These are phyloP conservation scores for Cokeromyces recurvatus DNA, from an alignment of 371 early-diverging fungal genomes.

Conservation along the genomic window DNA sequence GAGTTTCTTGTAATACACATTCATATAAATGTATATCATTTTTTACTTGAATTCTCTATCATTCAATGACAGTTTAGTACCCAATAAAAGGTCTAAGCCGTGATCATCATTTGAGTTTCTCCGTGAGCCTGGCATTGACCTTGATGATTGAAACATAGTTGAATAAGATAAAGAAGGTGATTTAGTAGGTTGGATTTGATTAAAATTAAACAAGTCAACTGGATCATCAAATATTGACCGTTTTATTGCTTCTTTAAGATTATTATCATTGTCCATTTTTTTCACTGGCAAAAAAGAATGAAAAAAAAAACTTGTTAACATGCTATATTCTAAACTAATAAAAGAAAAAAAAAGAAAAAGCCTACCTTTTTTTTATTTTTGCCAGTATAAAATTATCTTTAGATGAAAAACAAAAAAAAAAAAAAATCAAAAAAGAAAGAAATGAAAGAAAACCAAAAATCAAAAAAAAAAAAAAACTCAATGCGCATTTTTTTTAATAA, in stretches of 20 bases:
- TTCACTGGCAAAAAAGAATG: neutral
- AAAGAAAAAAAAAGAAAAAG: neutral
- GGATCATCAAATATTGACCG: slow-evolving; percentile 12
- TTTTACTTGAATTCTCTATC: slow-evolving; percentile 9
- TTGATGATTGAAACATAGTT: slow-evolving; percentile 7
- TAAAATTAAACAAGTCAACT: slow-evolving; percentile 10
- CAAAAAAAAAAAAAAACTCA: too few relatives aligned
- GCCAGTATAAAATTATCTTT: too few relatives aligned
- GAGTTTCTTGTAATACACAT: too few relatives aligned
- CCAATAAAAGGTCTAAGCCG: slow-evolving; percentile 3
- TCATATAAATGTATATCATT: too few relatives aligned
- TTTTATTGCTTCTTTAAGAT: neutral
- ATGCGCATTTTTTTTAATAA: too few relatives aligned
- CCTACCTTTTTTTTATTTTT: neutral
- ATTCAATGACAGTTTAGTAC: slow-evolving; percentile 4
- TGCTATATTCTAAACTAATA: too few relatives aligned
- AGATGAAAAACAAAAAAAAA: too few relatives aligned
- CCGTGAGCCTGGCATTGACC: slow-evolving; percentile 33
- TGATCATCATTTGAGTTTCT: slow-evolving; percentile 33
- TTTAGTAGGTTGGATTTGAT: slow-evolving; percentile 2
- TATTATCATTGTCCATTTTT: slow-evolving; percentile 1
- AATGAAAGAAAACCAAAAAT: too few relatives aligned
- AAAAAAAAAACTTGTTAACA: too few relatives aligned
- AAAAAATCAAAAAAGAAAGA: too few relatives aligned
- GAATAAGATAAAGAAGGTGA: slow-evolving; percentile 8